A percentile compares a stretch with the other conserved stretches of the same genome.
Conservation (phyloP, 2,329 filamentous ascomycete species). For the Claviceps sp. region DNA sequence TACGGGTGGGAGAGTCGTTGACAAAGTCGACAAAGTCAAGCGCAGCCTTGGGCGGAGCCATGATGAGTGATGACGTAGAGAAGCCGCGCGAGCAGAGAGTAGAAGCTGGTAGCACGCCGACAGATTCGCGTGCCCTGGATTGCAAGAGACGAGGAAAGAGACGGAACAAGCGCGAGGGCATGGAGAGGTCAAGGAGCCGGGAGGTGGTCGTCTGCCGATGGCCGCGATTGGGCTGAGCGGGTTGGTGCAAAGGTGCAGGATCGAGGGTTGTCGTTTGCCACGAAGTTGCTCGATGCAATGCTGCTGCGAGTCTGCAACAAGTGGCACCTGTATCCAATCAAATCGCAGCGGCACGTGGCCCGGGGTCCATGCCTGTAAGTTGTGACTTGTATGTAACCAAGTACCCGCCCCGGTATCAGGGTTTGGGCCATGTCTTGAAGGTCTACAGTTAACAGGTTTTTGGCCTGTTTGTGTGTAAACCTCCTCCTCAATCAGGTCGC, state of each 20-base stretch:
- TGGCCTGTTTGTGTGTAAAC: too few species aligned
- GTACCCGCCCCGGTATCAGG: too few species aligned
- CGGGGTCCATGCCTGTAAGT: too few species aligned
- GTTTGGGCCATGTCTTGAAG: too few species aligned
- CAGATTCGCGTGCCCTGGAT: not conserved
- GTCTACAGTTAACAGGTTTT: too few species aligned
- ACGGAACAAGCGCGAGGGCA: not conserved
- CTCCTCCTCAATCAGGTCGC: too few species aligned
- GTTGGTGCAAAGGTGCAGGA: not conserved
- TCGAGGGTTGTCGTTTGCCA: not conserved
- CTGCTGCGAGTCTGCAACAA: too few species aligned
- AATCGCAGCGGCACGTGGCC: too few species aligned
- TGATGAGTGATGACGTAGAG: conserved; percentile 24
- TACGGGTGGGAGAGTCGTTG: conserved; percentile 88
- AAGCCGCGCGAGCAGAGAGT: not conserved
- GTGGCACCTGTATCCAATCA: too few species aligned
- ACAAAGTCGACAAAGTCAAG: conserved; percentile 86
- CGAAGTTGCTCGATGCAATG: too few species aligned
- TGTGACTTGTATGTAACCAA: too few species aligned
- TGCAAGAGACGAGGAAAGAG: not conserved
- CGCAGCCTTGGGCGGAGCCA: conserved; percentile 45
- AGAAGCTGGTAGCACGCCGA: not conserved
- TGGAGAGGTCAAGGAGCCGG: not conserved
- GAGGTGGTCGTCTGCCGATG: not conserved
- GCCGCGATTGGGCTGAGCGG: not conserved